These are phyloP conservation scores for Xylariales sp. DNA, from an alignment of 2,329 filamentous ascomycete genomes.

Conservation along the genomic window DNA sequence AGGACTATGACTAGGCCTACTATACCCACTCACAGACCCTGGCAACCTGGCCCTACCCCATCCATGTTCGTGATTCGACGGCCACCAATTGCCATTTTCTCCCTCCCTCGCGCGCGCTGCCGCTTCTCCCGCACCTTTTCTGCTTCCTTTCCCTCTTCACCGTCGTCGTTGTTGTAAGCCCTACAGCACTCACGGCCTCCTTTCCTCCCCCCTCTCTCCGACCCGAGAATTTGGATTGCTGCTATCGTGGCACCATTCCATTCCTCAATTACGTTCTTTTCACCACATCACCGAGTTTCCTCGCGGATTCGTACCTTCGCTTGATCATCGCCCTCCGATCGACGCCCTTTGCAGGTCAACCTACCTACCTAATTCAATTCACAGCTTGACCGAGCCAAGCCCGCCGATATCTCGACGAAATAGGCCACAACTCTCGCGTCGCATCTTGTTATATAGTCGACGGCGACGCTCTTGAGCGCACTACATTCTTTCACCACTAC, in stretches of 20 bases:
- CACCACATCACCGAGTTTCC: neutral
- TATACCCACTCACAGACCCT: no score
- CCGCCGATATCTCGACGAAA: neutral
- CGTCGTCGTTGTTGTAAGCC: constrained; percentile 6
- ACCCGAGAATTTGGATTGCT: constrained; percentile 6
- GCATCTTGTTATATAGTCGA: neutral
- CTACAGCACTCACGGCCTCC: neutral
- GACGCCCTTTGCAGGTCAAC: constrained; percentile 11
- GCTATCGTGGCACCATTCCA: constrained; percentile 7
- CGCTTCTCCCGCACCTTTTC: constrained; percentile 8
- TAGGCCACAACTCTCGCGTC: neutral
- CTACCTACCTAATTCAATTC: constrained; percentile 11
- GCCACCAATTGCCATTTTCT: no score
- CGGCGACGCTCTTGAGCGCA: constrained; percentile 18
- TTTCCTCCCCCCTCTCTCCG: constrained; percentile 7
- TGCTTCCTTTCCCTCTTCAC: constrained; percentile 4
- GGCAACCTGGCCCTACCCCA: no score
- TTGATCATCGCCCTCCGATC: neutral
- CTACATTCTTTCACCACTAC: constrained; percentile 18
- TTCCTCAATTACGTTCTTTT: constrained; percentile 16
- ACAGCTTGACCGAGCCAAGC: constrained; percentile 6
- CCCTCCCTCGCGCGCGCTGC: no score
- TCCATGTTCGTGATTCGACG: no score
- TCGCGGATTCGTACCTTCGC: constrained; percentile 4
- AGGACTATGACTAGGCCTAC: no score